Evolutionary conservation across 768 basidiomycete species (phyloP), one percentile per base, ranked within the genome.

Genomic region (Tricholoma hemisulphureum): DNA sequence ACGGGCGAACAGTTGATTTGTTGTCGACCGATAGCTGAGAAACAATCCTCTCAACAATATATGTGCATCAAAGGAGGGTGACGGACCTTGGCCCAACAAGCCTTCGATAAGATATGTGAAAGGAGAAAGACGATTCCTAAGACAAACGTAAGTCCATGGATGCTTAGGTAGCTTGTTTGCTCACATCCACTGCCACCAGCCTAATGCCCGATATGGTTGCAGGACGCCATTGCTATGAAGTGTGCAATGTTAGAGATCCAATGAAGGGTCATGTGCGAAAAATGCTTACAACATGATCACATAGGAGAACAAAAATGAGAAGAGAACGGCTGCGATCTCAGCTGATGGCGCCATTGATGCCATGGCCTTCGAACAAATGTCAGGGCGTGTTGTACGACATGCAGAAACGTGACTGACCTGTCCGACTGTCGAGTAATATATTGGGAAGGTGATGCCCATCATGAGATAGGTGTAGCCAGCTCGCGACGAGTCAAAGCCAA

Each of bases 161-260:
- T 14, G 8, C 13, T 11, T 6, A 21, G 21, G 11, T 34, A 5
- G 11, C 11, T 24, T 18, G 13, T 2, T 9, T 13, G 46, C 61
- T 58, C 80, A 89, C 84, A 86, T 84, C 84, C 85, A 87, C 46
- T 65, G 68, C 87, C 87, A 88, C 81, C 84, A 86, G 4, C 82
- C 82, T 14, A 88, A 78, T 16, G 75, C 74, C 8, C 74, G 61
- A 66, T 73, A 84, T 4, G 86, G 87, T 63, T 88, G 86, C 4
- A 88, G 66, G 51, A 87, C 83, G 56, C 85, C 86, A 60, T 84
- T 77, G 63, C 80, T 81, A 45, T 45, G 8, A n/a, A 0, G 46
- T 4, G 41, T n/a, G 9, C 20, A 9, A 21, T 3, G 11, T 43
- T 21, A 43, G 3, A 23, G 10, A 23, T 39, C n/a, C n/a, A n/a